Conservation (phyloP, 495 filamentous ascomycete genomes). For the Penicillium salamii region DNA sequence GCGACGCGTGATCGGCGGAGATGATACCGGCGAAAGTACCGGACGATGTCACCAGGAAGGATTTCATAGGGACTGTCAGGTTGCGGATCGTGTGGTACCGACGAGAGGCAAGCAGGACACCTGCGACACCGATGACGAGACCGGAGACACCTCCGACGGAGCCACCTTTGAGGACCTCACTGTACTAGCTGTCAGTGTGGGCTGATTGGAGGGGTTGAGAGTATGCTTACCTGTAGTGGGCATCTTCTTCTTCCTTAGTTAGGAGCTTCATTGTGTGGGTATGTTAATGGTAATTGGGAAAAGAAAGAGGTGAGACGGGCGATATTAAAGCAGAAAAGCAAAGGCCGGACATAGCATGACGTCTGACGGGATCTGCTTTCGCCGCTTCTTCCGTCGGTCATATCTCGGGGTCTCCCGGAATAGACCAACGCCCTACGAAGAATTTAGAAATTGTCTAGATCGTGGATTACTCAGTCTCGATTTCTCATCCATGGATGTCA, state of each 20-base stretch:
- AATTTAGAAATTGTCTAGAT: too few species aligned
- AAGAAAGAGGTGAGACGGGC: constrained; percentile 1
- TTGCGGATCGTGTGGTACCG: constrained; percentile 71
- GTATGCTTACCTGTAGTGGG: constrained; percentile 54
- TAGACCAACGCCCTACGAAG: too few species aligned
- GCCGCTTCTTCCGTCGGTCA: constrained; percentile 15
- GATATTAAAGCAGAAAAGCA: constrained; percentile 22
- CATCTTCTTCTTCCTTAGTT: constrained; percentile 84
- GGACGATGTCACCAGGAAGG: constrained; percentile 82
- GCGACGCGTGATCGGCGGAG: constrained; percentile 75
- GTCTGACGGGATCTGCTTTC: constrained; percentile 26
- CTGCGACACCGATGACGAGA: constrained; percentile 58
- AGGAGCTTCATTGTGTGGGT: constrained; percentile 79
- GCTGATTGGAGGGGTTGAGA: constrained; percentile 2
- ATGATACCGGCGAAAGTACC: constrained; percentile 86
- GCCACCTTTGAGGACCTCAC: constrained; percentile 76
- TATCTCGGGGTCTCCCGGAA: constrained; percentile 19
- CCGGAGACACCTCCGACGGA: constrained; percentile 65
- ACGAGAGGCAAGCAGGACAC: constrained; percentile 56
- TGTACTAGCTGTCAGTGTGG: constrained; percentile 30
- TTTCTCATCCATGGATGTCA: not conserved
- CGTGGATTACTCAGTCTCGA: not conserved
- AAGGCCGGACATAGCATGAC: constrained; percentile 30
- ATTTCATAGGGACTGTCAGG: constrained; percentile 82
- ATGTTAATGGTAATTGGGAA: not conserved